Conservation (phyloP, 73 alveolate species). For the Diophrys appendiculata region DNA sequence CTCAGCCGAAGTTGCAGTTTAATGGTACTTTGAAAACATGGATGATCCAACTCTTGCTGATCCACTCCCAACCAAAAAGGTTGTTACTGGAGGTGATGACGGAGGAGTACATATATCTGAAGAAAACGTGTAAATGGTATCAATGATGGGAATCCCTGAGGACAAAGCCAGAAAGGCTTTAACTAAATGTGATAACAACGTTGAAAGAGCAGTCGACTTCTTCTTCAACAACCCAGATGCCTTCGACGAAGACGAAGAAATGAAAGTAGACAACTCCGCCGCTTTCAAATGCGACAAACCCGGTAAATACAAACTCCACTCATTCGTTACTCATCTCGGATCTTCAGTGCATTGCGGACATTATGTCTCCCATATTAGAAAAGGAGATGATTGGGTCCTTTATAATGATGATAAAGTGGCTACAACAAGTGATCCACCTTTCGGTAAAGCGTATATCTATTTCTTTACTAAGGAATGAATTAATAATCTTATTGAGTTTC, state of each 20-base stretch:
- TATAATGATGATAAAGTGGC: conserved; percentile 97
- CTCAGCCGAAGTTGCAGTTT: conserved; percentile 84
- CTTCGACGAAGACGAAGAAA: conserved; percentile 67
- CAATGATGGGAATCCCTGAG: conserved; percentile 89
- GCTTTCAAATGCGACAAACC: no score
- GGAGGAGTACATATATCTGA: conserved; percentile 47
- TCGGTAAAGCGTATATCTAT: conserved; percentile 95
- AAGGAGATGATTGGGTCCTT: conserved; percentile 92
- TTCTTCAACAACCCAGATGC: conserved; percentile 69
- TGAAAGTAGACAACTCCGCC: conserved; percentile 51
- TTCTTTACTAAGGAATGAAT: conserved; percentile 74
- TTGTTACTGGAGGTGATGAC: conserved; percentile 69
- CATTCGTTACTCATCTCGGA: conserved; percentile 93
- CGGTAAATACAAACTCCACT: conserved; percentile 73
- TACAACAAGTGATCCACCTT: conserved; percentile 91
- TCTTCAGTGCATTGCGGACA: conserved; percentile 96
- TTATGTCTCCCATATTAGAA: conserved; percentile 93
- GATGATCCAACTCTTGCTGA: conserved; percentile 81
- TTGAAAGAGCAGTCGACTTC: conserved; percentile 93
- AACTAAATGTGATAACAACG: conserved; percentile 72
- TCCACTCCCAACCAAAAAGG: conserved; percentile 72
- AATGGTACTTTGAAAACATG: conserved; percentile 88
- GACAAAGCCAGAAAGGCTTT: conserved; percentile 83
- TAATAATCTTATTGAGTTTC: conserved; percentile 16
- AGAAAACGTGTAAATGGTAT: conserved; percentile 43